These are phyloP conservation scores for Tulasnella sp. DNA, from an alignment of 768 basidiomycete genomes.

Conservation along the genomic window DNA sequence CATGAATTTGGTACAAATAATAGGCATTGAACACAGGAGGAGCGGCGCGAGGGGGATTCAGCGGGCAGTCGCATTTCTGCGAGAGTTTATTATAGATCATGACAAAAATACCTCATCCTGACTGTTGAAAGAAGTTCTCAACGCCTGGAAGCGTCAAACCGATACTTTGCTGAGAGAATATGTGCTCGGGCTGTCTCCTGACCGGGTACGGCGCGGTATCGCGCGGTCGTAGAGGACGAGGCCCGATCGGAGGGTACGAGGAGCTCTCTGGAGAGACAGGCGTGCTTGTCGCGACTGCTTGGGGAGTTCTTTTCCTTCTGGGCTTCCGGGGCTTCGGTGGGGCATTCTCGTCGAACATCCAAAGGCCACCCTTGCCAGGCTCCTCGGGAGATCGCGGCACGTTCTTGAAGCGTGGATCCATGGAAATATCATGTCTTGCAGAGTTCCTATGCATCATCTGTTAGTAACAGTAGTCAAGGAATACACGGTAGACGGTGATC, in stretches of 20 bases:
- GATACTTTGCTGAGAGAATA: not conserved
- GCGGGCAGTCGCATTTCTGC: not conserved
- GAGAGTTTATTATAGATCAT: not conserved
- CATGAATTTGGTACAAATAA: not conserved
- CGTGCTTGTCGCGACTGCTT: not conserved
- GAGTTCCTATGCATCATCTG: not conserved
- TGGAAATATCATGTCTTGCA: slow-evolving; percentile 10
- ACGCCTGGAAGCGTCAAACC: not conserved
- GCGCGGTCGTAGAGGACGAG: not conserved
- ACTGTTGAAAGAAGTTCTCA: not conserved
- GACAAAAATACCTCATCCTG: not conserved
- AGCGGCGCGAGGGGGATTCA: not conserved
- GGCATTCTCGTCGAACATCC: slow-evolving; percentile 6
- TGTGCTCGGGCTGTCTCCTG: not conserved
- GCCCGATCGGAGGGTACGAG: not conserved
- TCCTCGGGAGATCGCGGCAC: not conserved
- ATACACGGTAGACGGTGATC: not conserved
- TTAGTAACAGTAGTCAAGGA: not conserved
- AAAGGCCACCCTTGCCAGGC: slow-evolving; percentile 8
- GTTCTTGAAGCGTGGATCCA: slow-evolving; percentile 11
- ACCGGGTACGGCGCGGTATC: not conserved
- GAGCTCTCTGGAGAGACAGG: not conserved
- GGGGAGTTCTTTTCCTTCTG: not conserved
- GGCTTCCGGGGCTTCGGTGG: slow-evolving; percentile 6
- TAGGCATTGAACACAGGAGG: not conserved